Evolutionary conservation across 208 protist species (phyloP), one percentile per base, ranked within the genome.

Genomic region (Crithidia expoeki): DNA sequence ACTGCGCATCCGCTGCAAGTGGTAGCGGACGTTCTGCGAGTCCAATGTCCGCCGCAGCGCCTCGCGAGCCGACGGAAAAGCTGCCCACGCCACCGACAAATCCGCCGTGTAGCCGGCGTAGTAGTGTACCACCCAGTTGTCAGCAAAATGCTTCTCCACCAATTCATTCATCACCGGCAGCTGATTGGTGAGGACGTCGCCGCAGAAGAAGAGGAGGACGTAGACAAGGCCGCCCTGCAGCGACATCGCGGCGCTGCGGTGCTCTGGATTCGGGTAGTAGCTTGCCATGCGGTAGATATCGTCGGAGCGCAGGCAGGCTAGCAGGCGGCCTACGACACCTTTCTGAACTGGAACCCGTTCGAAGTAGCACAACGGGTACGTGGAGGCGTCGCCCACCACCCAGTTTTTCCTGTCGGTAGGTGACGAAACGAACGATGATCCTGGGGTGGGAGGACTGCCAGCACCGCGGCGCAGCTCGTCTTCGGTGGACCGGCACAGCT

Each of bases 51-150:
- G 95, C 23, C 76, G 81, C 10, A 99, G 86, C 19, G 98, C 98
- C 12, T 47, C 40, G 6, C 73, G 85, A 0, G 98, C 98, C 0
- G 98, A 97, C 34, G 92, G 96, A 64, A 98, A 99, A 3, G 76
- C 61, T 3, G 85, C 79, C 98, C 98, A 99, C 36, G 82, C 80
- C 10, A 94, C 58, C 1, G 84, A 85, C 12, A 99, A 75, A 67
- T 99, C 98, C 21, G 98, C 94, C 0, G 88, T 96, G 79, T 94
- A 95, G 27, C 98, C 98, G 74, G 99, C 93, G 83, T 99, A 99
- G 74, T 98, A 98, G 58, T 96, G 85, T 50, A 99, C 96, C 11
- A 99, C 88, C 98, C 98, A 99, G 79, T 98, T 99, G 82, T 99
- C 98, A 16, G 83, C 76, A 79, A 99, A 99, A 80, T 98, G 95